Conservation (phyloP, 495 filamentous ascomycete genomes). For the Podospora didyma region DNA sequence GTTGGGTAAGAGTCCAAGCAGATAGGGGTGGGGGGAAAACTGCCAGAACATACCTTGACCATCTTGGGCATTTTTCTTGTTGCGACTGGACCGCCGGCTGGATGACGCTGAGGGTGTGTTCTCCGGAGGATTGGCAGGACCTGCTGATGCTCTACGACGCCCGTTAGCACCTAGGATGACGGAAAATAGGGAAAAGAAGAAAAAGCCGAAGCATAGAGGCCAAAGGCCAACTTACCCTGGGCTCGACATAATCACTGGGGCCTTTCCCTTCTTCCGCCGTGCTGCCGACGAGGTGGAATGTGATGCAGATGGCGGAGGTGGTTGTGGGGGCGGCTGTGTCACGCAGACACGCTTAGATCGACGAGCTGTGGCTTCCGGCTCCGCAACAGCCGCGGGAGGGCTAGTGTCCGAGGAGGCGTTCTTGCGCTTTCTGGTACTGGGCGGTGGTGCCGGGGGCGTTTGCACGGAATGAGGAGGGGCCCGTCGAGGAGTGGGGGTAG, state of each 20-base stretch:
- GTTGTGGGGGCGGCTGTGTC: constrained; percentile 30
- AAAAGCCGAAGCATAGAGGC: not conserved
- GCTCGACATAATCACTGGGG: constrained; percentile 73
- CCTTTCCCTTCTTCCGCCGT: constrained; percentile 60
- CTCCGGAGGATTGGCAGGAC: constrained; percentile 26
- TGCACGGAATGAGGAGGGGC: constrained; percentile 39
- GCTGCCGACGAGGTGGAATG: constrained; percentile 35
- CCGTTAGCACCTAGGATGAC: constrained; percentile 13
- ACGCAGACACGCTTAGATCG: constrained; percentile 51
- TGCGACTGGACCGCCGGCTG: constrained; percentile 64
- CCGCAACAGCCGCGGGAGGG: constrained; percentile 25
- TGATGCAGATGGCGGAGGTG: constrained; percentile 15
- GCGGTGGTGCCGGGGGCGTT: constrained; percentile 23
- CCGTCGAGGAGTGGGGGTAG: constrained; percentile 41
- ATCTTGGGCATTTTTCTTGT: constrained; percentile 52
- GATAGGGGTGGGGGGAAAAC: not conserved
- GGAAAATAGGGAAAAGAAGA: not conserved
- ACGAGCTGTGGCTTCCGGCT: constrained; percentile 36
- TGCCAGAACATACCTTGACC: constrained; percentile 18
- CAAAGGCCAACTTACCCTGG: constrained; percentile 58
- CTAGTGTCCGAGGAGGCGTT: constrained; percentile 19
- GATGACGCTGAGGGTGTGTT: constrained; percentile 47
- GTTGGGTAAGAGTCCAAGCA: constrained; percentile 12
- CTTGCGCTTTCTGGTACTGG: constrained; percentile 41
- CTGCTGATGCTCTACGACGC: constrained; percentile 29